Evolutionary conservation across 192 early-diverging fungal genomes (phyloP), one percentile per base, ranked within the genome.

Genomic region (Coemansia sp.): DNA sequence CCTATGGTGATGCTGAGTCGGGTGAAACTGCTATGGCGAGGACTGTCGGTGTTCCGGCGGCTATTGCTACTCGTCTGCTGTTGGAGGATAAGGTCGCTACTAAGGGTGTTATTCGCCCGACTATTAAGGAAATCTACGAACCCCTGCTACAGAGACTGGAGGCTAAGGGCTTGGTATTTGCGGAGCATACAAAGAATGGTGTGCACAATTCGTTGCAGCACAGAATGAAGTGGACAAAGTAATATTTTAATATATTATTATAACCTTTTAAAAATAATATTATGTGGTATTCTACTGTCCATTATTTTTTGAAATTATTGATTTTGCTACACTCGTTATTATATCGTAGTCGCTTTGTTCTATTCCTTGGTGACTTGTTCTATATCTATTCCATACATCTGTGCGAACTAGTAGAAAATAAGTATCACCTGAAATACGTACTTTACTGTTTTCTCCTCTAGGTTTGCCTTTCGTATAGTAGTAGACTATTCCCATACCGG

Each of bases 11-110:
- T 52, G 36, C 73, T 0, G 70, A 76, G 52, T 42, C 71, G 1
- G 89, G 88, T 0, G 86, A 89, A 38, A 95, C 92, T 1, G 91
- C 93, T 1, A 95, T 95, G 93, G 92, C 93, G 6, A 90, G 88
- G 49, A 93, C 92, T 10, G 93, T 95, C 0, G 93, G 93, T 0
- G 71, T 95, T 10, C 93, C 93, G 0, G 88, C 88, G 24, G 93
- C 91, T 15, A 93, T 95, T 76, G 90, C 92, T 6, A 84, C 88
- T 6, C 89, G 93, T 46, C 82, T 95, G 72, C 49, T 95, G 66
- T 67, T 90, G 27, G 81, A 88, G 63, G 86, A 82, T 61, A 54
- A 57, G 22, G 66, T 82, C 34, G 62, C 87, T 27, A 74, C 87
- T 59, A 84, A 72, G 52, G 93, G 93, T 18, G 85, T 92, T 0